Evolutionary conservation across 345 rosid species (phyloP).

Genomic region (Turnera subulata): DNA sequence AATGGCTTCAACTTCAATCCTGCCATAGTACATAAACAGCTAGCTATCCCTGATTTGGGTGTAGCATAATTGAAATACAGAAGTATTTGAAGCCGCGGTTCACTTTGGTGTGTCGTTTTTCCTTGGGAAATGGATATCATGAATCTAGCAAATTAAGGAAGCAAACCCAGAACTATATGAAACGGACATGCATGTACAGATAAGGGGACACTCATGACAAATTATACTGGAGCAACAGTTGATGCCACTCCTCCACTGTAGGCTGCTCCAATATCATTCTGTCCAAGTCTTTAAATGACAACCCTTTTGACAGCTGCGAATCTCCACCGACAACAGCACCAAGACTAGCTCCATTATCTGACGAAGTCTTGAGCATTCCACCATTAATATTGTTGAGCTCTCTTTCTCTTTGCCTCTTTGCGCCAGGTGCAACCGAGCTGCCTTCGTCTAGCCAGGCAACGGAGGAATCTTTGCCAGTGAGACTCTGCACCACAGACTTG

Average conservation of each 20-base stretch:
- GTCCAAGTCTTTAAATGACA: conserved; percentile 32
- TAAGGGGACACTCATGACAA: not conserved
- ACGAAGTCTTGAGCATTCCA: not conserved
- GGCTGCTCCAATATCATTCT: conserved; percentile 29
- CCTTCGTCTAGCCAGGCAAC: conserved; percentile 28
- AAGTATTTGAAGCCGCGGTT: too few relatives aligned
- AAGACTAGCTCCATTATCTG: not conserved
- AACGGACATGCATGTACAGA: not conserved
- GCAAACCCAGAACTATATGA: too few relatives aligned
- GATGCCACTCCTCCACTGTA: conserved; percentile 25
- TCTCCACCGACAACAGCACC: not conserved
- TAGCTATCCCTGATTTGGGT: too few relatives aligned
- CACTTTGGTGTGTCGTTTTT: too few relatives aligned
- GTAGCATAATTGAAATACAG: too few relatives aligned
- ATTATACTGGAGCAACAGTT: conserved; percentile 15
- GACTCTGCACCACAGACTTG: conserved; percentile 63
- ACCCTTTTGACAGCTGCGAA: conserved; percentile 17
- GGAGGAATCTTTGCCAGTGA: conserved; percentile 58
- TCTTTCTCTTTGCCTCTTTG: conserved; percentile 11
- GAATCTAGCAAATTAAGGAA: too few relatives aligned
- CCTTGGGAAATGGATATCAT: too few relatives aligned
- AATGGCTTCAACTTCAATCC: too few relatives aligned
- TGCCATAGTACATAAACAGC: too few relatives aligned
- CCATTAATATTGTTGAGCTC: not conserved
- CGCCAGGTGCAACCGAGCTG: conserved; percentile 11